Conservation (phyloP, 2,329 filamentous ascomycete species). For the Cryphonectria japonica region DNA sequence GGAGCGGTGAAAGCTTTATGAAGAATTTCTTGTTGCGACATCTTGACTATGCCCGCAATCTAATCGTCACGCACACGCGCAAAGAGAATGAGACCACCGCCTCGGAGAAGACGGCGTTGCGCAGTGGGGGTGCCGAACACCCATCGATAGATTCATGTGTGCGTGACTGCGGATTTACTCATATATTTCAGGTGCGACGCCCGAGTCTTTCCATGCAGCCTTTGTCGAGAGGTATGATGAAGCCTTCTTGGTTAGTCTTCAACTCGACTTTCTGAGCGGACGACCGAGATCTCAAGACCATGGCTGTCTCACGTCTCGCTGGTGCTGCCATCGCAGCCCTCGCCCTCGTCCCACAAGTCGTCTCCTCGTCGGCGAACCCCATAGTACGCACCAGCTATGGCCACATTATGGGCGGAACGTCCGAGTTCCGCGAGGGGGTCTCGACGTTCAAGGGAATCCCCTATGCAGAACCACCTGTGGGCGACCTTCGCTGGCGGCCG, state of each 20-base stretch:
- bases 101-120: constrained; percentile 2
- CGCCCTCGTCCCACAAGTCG: background rate
- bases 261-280: background rate
- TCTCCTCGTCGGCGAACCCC: background rate
- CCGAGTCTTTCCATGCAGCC: background rate
- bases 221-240: background rate
- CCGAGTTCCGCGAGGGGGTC: constrained; percentile 12
- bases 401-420: constrained; percentile 4
- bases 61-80: background rate
- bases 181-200: background rate
- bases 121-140: background rate
- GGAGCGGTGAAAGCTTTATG: background rate
- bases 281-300: background rate
- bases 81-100: background rate
- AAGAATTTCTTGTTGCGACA: background rate
- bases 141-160: background rate
- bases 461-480: constrained; percentile 70
- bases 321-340: constrained; percentile 4
- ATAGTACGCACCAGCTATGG: constrained; percentile 11
- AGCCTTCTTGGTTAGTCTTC: background rate
- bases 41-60: background rate
- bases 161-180: background rate
- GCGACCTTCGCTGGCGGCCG: constrained; percentile 66
- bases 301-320: background rate
- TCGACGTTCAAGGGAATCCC: constrained; percentile 56